phyloP scores from a whole-genome alignment of 768 basidiomycete genomes.

The Tubosaeta sp. region DNA sequence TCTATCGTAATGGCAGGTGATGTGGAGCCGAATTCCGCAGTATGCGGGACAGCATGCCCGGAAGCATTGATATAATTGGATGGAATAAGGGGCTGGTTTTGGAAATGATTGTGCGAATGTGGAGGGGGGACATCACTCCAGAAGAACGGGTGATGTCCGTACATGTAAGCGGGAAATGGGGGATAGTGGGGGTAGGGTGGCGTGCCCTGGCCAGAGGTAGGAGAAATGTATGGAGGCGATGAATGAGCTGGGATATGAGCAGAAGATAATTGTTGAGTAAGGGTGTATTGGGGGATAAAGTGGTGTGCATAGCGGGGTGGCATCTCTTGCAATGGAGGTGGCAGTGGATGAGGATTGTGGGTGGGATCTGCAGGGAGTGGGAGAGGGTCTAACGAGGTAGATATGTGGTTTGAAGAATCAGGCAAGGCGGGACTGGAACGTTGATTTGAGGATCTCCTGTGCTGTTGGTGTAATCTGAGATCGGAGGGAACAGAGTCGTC shows the following conservation, averaged over 20 bases:
- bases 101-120: slow-evolving; percentile 15
- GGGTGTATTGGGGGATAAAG: slow-evolving; percentile 14
- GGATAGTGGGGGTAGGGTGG: slow-evolving; percentile 35
- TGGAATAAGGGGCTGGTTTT: slow-evolving; percentile 11
- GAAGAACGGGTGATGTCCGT: slow-evolving; percentile 35
- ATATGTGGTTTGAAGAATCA: slow-evolving; percentile 14
- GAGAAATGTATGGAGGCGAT: slow-evolving; percentile 22
- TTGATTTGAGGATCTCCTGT: slow-evolving; percentile 10
- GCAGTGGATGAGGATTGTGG: slow-evolving; percentile 16
- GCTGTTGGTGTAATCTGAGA: slow-evolving; percentile 21
- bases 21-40: slow-evolving; percentile 16
- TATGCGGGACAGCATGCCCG: slow-evolving; percentile 7
- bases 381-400: slow-evolving; percentile 7
- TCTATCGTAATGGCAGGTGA: slow-evolving; percentile 15
- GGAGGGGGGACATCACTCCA: slow-evolving; percentile 31
- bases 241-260: slow-evolving; percentile 21
- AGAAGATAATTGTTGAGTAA: slow-evolving; percentile 12
- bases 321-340: slow-evolving; percentile 23
- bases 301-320: slow-evolving; percentile 14
- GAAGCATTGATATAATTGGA: slow-evolving; percentile 10
- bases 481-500: slow-evolving; percentile 31
- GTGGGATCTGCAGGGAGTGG: slow-evolving; percentile 8
- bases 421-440: slow-evolving; percentile 19
- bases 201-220: slow-evolving; percentile 26
- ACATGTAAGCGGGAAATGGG: slow-evolving; percentile 32